Percentiles rank a stretch among this genome's conserved stretches.
Conservation (phyloP, 805 yeast genomes). For the Teunomyces kruisii region DNA sequence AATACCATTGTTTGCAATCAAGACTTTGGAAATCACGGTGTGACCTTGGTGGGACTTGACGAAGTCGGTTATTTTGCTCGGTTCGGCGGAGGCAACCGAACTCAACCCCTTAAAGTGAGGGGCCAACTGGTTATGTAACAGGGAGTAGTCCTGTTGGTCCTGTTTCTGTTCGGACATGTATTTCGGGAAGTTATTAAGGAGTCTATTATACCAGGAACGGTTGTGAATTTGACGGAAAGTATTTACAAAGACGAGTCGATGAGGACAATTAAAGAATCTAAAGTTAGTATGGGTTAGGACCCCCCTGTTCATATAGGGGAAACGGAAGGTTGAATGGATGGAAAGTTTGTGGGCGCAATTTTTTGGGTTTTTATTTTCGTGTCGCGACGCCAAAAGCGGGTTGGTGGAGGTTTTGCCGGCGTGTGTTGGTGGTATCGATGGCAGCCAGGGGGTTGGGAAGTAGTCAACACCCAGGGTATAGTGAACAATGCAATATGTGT, state of each 20-base stretch:
- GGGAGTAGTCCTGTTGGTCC: conserved; percentile 19
- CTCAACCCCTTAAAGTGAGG: conserved; percentile 80
- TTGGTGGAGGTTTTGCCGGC: too few relatives aligned
- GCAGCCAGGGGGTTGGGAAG: too few relatives aligned
- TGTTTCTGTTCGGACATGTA: conserved; percentile 7
- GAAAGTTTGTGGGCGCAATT: background rate
- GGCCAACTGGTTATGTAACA: conserved; percentile 48
- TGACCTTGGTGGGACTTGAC: conserved; percentile 89
- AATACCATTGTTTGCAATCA: conserved; percentile 98
- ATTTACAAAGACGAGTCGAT: conserved; percentile 3
- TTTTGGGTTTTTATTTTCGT: background rate
- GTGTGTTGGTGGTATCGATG: too few relatives aligned
- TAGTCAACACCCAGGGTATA: too few relatives aligned
- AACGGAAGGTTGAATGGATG: background rate
- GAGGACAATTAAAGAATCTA: conserved; percentile 2
- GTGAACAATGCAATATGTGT: too few relatives aligned
- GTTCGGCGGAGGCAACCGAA: conserved; percentile 72
- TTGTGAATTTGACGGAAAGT: conserved; percentile 4
- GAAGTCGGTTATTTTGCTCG: conserved; percentile 77
- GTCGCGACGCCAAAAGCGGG: background rate
- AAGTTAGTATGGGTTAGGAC: conserved; percentile 1
- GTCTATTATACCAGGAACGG: conserved; percentile 3
- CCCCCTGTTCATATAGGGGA: conserved; percentile 1
- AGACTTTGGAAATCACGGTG: conserved; percentile 83
- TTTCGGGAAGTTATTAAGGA: conserved; percentile 1